Conservation (phyloP, 2,329 filamentous ascomycete species). For the Sporothrix pseudoabietina region DNA sequence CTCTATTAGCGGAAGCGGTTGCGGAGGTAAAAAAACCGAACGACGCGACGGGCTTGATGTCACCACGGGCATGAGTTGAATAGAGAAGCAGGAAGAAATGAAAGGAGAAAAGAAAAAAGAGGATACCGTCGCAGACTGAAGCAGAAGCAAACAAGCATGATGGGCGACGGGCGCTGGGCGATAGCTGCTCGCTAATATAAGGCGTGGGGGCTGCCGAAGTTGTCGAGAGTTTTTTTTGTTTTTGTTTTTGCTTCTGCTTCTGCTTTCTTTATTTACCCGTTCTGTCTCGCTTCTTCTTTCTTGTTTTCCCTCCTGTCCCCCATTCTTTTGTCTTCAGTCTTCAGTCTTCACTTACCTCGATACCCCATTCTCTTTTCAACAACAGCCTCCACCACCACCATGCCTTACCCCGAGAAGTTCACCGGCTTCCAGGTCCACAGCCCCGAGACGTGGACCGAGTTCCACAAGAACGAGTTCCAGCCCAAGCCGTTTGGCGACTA, state of each 20-base stretch:
- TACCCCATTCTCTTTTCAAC: background rate
- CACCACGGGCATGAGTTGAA: background rate
- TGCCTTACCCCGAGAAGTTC: slow-evolving; percentile 62
- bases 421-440: slow-evolving; percentile 62
- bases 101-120: background rate
- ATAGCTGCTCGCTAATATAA: background rate
- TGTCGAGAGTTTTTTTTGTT: background rate
- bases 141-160: background rate
- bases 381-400: slow-evolving; percentile 37
- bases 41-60: background rate
- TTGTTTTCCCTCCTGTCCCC: background rate
- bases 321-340: background rate
- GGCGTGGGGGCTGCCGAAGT: background rate
- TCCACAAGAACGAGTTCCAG: slow-evolving; percentile 73
- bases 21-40: slow-evolving; percentile 16
- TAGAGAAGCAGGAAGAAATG: background rate
- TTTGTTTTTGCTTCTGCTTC: background rate
- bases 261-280: background rate
- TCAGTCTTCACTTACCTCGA: background rate
- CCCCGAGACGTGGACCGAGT: slow-evolving; percentile 58
- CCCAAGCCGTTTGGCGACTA: slow-evolving; percentile 85
- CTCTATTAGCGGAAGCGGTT: slow-evolving; percentile 19
- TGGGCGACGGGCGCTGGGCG: background rate
- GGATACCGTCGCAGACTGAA: background rate
- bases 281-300: background rate